Evolutionary conservation across 306 rosid species (phyloP).

Genomic region (Macrotyloma uniflorum): DNA sequence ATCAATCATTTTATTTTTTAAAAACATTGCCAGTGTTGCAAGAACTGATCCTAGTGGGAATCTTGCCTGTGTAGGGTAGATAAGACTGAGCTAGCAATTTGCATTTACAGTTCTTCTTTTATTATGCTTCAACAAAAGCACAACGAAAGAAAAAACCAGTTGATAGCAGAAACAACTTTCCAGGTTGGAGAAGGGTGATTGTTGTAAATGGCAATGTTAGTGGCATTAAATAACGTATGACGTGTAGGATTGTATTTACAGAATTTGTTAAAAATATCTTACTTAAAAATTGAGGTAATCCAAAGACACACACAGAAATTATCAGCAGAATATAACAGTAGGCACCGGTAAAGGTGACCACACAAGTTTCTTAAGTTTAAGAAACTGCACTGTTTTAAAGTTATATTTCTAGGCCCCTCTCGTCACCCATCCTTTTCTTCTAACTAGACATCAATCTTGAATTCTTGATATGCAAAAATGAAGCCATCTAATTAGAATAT

Average conservation of each 20-base stretch:
- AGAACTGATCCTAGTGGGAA: conserved; percentile 83
- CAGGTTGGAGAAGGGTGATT: not conserved
- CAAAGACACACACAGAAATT: not conserved
- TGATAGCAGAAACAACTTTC: not conserved
- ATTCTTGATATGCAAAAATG: too few relatives aligned
- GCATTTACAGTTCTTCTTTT: not conserved
- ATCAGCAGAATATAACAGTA: not conserved
- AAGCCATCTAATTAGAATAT: too few relatives aligned
- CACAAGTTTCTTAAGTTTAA: not conserved
- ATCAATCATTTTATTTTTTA: not conserved
- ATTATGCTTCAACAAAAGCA: not conserved
- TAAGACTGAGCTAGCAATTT: conserved; percentile 35
- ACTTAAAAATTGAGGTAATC: not conserved
- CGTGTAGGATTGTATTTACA: not conserved
- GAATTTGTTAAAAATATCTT: not conserved
- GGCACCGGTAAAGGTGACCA: not conserved
- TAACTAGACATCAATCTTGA: too few relatives aligned
- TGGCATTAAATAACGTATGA: not conserved
- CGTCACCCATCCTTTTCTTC: too few relatives aligned
- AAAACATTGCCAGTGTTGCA: conserved; percentile 55
- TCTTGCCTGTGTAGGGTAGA: conserved; percentile 67
- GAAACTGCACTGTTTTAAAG: too few relatives aligned
- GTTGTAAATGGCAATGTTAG: not conserved
- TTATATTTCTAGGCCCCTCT: too few relatives aligned
- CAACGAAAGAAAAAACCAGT: not conserved